Conservation (phyloP, 2,329 filamentous ascomycete species). For the Didymella arachidicola region DNA sequence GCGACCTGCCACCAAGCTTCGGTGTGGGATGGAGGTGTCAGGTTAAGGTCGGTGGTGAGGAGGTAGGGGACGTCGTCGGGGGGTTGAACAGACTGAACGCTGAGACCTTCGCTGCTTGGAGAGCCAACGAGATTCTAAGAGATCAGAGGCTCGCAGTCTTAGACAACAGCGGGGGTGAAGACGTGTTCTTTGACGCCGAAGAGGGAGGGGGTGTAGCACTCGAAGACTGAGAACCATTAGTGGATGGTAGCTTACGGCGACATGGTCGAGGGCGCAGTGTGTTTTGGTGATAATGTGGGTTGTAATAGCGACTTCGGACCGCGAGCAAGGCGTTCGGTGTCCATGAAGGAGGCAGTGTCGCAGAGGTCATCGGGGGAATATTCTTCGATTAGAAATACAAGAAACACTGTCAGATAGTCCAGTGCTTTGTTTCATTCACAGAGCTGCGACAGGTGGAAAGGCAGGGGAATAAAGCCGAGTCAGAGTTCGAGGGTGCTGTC, state of each 20-base stretch:
- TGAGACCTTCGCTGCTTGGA: conserved; percentile 51
- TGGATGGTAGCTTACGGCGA: not conserved
- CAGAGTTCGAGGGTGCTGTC: conserved; percentile 14
- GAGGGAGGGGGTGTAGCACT: not conserved
- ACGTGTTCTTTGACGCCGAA: conserved; percentile 13
- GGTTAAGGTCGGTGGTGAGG: conserved; percentile 46
- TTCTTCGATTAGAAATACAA: not conserved
- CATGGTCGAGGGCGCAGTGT: not conserved
- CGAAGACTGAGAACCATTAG: conserved; percentile 9
- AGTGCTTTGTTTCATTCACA: not conserved
- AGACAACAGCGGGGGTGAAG: conserved; percentile 22
- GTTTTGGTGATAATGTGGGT: not conserved
- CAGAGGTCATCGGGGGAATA: not conserved
- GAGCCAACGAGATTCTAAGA: conserved; percentile 38
- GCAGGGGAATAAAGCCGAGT: conserved; percentile 15
- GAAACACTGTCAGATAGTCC: not conserved
- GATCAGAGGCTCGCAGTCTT: conserved; percentile 1
- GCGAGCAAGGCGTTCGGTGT: conserved; percentile 4
- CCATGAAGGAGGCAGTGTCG: conserved; percentile 20
- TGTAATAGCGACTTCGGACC: not conserved
- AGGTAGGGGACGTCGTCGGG: conserved; percentile 44
- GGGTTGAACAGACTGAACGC: conserved; percentile 49
- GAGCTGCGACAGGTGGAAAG: not conserved
- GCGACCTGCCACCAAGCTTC: conserved; percentile 3
- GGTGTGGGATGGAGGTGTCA: conserved; percentile 39